Percentiles rank a stretch among this genome's conserved stretches.
phyloP scores from a whole-genome alignment of 768 basidiomycete genomes.

The Pisolithus microcarpus region DNA sequence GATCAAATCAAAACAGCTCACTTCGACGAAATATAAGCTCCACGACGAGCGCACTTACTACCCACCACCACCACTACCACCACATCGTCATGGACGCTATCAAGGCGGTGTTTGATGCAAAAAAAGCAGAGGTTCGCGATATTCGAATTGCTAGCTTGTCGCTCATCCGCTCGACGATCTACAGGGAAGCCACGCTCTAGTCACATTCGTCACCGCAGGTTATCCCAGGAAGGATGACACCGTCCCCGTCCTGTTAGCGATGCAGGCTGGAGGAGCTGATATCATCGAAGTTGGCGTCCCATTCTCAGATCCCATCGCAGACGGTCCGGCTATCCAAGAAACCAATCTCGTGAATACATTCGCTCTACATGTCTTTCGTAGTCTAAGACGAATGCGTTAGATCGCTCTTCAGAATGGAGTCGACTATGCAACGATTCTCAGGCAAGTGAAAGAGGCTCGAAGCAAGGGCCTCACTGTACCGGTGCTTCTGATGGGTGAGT shows the following conservation, averaged over 20 bases:
- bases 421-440: conserved; percentile 65
- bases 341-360: conserved; percentile 65
- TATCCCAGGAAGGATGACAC: conserved; percentile 75
- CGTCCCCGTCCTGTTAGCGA: conserved; percentile 76
- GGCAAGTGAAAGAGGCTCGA: conserved; percentile 72
- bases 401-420: conserved; percentile 74
- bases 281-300: conserved; percentile 91
- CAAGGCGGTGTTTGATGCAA: conserved; percentile 9
- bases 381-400: conserved; percentile 33
- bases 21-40: neutral
- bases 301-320: conserved; percentile 92
- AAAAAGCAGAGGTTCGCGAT: conserved; percentile 7
- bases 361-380: neutral
- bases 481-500: conserved; percentile 86
- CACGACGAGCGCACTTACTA: neutral
- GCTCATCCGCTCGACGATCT: neutral
- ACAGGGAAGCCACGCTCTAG: conserved; percentile 53
- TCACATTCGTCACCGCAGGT: conserved; percentile 90
- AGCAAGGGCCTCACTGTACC: conserved; percentile 71
- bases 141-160: neutral
- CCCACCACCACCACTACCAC: neutral
- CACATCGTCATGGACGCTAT: conserved; percentile 8
- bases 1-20: neutral
- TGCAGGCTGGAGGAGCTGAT: conserved; percentile 88
- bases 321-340: conserved; percentile 88